Percentiles rank a stretch among this genome's conserved stretches.
phyloP scores from a whole-genome alignment of 2,329 filamentous ascomycete genomes.

The Aureobasidium zeae region DNA sequence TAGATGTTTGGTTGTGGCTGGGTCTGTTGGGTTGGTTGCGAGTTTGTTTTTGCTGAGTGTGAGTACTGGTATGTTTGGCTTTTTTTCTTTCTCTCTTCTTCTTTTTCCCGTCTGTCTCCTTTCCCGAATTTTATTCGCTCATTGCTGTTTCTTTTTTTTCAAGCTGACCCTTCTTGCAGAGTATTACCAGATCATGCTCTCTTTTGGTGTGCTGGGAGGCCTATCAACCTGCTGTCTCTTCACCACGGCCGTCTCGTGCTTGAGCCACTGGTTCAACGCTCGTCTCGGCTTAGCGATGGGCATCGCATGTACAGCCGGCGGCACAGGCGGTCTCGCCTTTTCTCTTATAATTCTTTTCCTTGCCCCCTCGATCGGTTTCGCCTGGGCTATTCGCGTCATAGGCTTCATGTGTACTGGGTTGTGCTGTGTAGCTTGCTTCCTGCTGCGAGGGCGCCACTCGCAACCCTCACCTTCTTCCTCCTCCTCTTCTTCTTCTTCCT shows the following conservation, averaged over 20 bases:
- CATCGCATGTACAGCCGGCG: conserved; percentile 60
- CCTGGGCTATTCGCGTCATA: conserved; percentile 37
- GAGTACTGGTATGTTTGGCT: conserved; percentile 50
- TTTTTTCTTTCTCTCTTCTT: too few relatives aligned
- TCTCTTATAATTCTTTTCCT: conserved; percentile 36
- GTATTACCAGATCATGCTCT: conserved; percentile 74
- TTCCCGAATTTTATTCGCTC: background rate
- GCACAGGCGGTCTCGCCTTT: conserved; percentile 38
- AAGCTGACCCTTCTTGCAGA: conserved; percentile 37
- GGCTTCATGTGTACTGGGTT: conserved; percentile 33
- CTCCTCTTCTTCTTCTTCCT: background rate
- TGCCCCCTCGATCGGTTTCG: conserved; percentile 35
- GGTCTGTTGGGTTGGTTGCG: conserved; percentile 53
- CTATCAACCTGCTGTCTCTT: conserved; percentile 68
- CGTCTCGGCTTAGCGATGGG: conserved; percentile 72
- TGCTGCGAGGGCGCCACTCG: conserved; percentile 36
- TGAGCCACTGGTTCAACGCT: conserved; percentile 72
- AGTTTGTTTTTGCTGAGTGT: conserved; percentile 1
- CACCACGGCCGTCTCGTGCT: conserved; percentile 66
- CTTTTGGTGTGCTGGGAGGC: conserved; percentile 65
- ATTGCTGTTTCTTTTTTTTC: too few relatives aligned
- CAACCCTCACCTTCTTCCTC: too few relatives aligned
- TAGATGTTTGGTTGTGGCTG: conserved; percentile 56
- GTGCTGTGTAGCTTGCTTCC: conserved; percentile 31
- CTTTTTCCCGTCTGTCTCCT: too few relatives aligned